These are phyloP conservation scores for Xylaria sp. DNA, from an alignment of 2,329 filamentous ascomycete species.

Conservation along the genomic window DNA sequence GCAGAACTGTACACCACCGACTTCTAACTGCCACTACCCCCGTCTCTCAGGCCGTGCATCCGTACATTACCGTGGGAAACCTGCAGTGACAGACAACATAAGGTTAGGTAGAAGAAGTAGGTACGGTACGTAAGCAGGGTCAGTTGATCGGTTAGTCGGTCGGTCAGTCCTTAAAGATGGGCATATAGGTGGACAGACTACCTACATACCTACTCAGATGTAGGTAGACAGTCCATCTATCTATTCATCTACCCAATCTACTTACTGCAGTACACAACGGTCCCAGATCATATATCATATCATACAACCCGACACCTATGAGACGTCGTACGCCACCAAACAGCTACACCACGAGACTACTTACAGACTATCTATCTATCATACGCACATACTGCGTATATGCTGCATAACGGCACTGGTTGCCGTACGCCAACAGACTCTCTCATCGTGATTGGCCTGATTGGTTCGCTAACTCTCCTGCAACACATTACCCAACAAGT, in stretches of 20 bases:
- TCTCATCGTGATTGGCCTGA: slow-evolving; percentile 2
- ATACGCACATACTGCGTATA: not conserved
- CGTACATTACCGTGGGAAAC: not conserved
- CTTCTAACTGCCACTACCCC: not conserved
- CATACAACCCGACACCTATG: not conserved
- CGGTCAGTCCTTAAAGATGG: not conserved
- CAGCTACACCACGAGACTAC: not conserved
- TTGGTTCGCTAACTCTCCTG: not conserved
- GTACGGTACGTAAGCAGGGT: not conserved
- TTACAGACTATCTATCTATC: not conserved
- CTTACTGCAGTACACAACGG: not conserved
- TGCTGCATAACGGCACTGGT: not conserved
- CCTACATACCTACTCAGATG: too few species aligned
- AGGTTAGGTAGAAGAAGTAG: not conserved
- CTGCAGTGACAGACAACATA: not conserved
- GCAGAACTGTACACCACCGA: not conserved
- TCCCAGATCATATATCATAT: slow-evolving; percentile 10
- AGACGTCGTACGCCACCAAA: not conserved
- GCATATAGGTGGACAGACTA: not conserved
- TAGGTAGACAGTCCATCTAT: not conserved
- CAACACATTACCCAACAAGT: not conserved
- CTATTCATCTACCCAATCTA: not conserved
- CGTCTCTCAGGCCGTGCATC: too few species aligned
- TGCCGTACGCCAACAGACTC: not conserved
- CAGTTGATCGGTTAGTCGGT: too few species aligned